A percentile compares a stretch with the other conserved stretches of the same genome.
Evolutionary conservation across 1,284 basidiomycete species (phyloP).

Genomic region (Ustilago curta): DNA sequence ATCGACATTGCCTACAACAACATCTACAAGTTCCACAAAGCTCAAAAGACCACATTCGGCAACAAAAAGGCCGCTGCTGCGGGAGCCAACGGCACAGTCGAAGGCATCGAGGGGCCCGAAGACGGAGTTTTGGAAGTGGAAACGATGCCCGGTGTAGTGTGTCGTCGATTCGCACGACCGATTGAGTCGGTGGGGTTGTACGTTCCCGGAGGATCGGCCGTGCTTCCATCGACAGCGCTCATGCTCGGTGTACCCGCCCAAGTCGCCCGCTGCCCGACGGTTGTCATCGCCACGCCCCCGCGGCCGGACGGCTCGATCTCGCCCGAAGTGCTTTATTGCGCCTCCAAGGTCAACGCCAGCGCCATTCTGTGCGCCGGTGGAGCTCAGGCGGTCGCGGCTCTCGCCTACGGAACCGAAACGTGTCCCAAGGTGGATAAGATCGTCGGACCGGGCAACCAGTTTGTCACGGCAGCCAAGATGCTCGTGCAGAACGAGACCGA

Average conservation of each 20-base stretch:
- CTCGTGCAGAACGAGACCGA: slow-evolving; percentile 98
- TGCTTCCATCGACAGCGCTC: slow-evolving; percentile 94
- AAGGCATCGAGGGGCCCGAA: slow-evolving; percentile 73
- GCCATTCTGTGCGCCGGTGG: slow-evolving; percentile 77
- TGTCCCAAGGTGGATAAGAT: slow-evolving; percentile 99
- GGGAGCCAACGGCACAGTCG: slow-evolving; percentile 24
- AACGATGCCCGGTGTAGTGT: slow-evolving; percentile 92
- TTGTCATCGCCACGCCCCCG: slow-evolving; percentile 95
- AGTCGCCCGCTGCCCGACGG: slow-evolving; percentile 91
- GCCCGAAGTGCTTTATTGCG: slow-evolving; percentile 68
- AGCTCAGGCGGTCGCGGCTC: slow-evolving; percentile 94
- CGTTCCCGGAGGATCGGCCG: slow-evolving; percentile 95
- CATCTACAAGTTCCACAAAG: slow-evolving; percentile 74
- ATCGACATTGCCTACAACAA: slow-evolving; percentile 94
- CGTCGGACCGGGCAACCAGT: slow-evolving; percentile 98
- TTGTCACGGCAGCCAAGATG: slow-evolving; percentile 99
- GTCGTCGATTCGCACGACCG: slow-evolving; percentile 82
- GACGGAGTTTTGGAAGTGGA: slow-evolving; percentile 80
- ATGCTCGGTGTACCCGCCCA: slow-evolving; percentile 99
- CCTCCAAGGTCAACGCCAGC: slow-evolving; percentile 60
- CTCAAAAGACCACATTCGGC: slow-evolving; percentile 65
- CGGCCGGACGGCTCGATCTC: slow-evolving; percentile 71
- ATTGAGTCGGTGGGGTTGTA: slow-evolving; percentile 96
- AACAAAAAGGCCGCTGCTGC: slow-evolving; percentile 72
- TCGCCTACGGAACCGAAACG: slow-evolving; percentile 94